Evolutionary conservation across 2,329 filamentous ascomycete genomes (phyloP), one percentile per base, ranked within the genome.

Genomic region (Fusarium sp.): DNA sequence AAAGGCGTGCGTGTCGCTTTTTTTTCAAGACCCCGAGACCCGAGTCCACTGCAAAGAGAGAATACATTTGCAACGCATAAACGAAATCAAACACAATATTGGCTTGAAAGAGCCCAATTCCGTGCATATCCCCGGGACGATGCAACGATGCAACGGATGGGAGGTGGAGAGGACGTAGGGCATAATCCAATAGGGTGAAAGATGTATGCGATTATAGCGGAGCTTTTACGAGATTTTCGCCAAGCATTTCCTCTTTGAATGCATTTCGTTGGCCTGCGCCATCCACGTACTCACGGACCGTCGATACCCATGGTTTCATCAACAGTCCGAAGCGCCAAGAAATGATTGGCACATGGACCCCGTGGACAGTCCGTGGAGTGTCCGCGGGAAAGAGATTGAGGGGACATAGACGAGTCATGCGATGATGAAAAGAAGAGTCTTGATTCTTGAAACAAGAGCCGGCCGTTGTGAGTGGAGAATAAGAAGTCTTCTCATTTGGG

Each of bases 381-480:
- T 38, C 48, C 32, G 48, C 32, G 48, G 48, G 12, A 20, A 8
- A 12, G 4, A 9, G 0, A n/a, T 38, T n/a, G 17, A 52, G 17
- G 17, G 7, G 9, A n/a, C 6, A n/a, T 2, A 35, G 20, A 12
- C 20, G 48, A 52, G 17, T n/a, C 48, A 27, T 27, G 17, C 4
- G 17, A 38, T 27, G 20, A n/a, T 23, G 17, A 38, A 12, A 8
- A n/a, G 6, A 8, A n/a, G 6, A 3, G 23, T 23, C 23, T 23
- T 23, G 23, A 23, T 23, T 23, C 23, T 23, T 23, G 32, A 26
- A 38, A 50, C 48, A n/a, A 1, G 48, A 27, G 6, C 6, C 15
- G 0, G 15, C 10, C 30, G 12, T 26, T 13, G 17, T 17, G 46
- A 27, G 6, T 38, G 2, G 14, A 4, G 3, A 6, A 6, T 2